Evolutionary conservation across 345 rosid species (phyloP).

Genomic region (Ceriops decandra): DNA sequence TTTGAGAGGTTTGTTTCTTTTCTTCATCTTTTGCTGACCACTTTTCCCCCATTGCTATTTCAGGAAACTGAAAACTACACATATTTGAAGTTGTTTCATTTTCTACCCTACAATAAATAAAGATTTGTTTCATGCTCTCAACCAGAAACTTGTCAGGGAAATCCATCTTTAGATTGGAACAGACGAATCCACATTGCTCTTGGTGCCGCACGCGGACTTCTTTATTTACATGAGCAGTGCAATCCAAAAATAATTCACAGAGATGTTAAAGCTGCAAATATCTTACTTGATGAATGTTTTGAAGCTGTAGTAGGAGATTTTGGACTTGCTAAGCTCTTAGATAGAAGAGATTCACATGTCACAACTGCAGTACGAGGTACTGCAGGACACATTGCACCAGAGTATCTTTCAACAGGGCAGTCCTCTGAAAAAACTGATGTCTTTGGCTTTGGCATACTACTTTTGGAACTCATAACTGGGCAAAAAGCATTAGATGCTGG

Average conservation of each 20-base stretch:
- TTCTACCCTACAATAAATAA: not conserved
- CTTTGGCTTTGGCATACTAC: slow-evolving; percentile 88
- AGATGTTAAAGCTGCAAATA: slow-evolving; percentile 96
- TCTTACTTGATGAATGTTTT: slow-evolving; percentile 80
- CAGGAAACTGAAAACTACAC: not conserved
- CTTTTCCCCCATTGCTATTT: not conserved
- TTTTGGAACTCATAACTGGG: slow-evolving; percentile 92
- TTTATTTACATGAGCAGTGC: slow-evolving; percentile 92
- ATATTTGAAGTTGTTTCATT: not conserved
- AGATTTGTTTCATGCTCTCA: slow-evolving; percentile 5
- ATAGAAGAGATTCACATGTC: slow-evolving; percentile 80
- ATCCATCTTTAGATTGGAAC: slow-evolving; percentile 82
- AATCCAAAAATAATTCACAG: slow-evolving; percentile 92
- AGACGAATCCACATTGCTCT: slow-evolving; percentile 61
- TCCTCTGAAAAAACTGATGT: slow-evolving; percentile 95
- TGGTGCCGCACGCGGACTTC: slow-evolving; percentile 91
- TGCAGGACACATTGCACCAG: slow-evolving; percentile 93
- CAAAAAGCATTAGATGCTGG: slow-evolving; percentile 84
- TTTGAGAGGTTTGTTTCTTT: slow-evolving; percentile 55
- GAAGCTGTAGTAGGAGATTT: slow-evolving; percentile 97
- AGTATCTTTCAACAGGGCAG: slow-evolving; percentile 95
- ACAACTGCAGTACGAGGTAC: slow-evolving; percentile 96
- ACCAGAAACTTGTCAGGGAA: slow-evolving; percentile 51
- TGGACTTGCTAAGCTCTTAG: slow-evolving; percentile 86
- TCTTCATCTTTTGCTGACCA: not conserved